Evolutionary conservation across 768 basidiomycete genomes (phyloP).

Genomic region (Trametes coccinea): DNA sequence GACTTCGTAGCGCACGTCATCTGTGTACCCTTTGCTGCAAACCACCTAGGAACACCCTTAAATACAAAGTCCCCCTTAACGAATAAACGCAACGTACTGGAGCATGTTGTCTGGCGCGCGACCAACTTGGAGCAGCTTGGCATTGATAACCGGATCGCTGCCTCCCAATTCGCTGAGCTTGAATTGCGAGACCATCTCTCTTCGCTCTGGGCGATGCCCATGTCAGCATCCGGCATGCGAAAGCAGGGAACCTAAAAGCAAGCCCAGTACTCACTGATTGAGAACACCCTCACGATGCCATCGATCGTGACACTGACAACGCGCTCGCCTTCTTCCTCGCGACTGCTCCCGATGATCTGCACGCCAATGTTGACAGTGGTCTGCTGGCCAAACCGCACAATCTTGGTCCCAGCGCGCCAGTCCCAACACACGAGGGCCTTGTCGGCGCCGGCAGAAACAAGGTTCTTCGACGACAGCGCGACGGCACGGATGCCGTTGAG

Average conservation of each 20-base stretch:
- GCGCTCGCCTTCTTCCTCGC: slow-evolving; percentile 65
- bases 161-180: slow-evolving; percentile 77
- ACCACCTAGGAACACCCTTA: slow-evolving; percentile 56
- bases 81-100: slow-evolving; percentile 47
- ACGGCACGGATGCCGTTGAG: slow-evolving; percentile 90
- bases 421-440: slow-evolving; percentile 85
- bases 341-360: slow-evolving; percentile 64
- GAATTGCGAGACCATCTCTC: slow-evolving; percentile 93
- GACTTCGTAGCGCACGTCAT: slow-evolving; percentile 96
- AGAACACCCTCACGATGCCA: slow-evolving; percentile 87
- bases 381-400: slow-evolving; percentile 89
- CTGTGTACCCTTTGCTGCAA: slow-evolving; percentile 85
- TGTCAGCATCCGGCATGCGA: background rate
- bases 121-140: slow-evolving; percentile 76
- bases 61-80: too few relatives aligned
- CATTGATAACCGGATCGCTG: slow-evolving; percentile 62
- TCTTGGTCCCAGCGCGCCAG: slow-evolving; percentile 86
- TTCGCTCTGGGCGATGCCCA: slow-evolving; percentile 45
- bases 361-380: slow-evolving; percentile 91
- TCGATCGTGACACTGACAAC: slow-evolving; percentile 93
- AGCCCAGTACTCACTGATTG: slow-evolving; percentile 64
- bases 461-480: slow-evolving; percentile 78
- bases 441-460: slow-evolving; percentile 82
- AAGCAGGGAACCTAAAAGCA: background rate
- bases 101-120: slow-evolving; percentile 84